phyloP scores from a whole-genome alignment of 345 rosid genomes.

The Turritis glabra region DNA sequence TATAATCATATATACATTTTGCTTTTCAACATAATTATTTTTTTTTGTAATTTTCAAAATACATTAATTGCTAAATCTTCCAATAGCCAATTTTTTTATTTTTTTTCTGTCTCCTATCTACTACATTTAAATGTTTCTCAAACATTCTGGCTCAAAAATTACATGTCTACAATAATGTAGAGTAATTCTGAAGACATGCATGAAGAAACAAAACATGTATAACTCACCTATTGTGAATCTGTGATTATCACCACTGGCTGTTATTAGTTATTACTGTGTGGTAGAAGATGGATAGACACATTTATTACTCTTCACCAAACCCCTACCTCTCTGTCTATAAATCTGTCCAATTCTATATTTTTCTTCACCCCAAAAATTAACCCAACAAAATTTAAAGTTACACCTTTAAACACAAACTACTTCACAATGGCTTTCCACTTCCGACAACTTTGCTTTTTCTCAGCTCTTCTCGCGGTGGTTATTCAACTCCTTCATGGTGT shows the following conservation, averaged over 20 bases:
- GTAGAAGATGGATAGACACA: slow-evolving; percentile 51
- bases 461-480: neutral
- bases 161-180: neutral
- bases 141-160: neutral
- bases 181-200: neutral
- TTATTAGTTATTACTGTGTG: slow-evolving; percentile 40
- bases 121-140: neutral
- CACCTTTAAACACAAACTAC: slow-evolving; percentile 9
- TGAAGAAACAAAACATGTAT: neutral
- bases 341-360: slow-evolving; percentile 1
- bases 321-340: slow-evolving; percentile 16
- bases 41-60: neutral
- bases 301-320: slow-evolving; percentile 45
- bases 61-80: neutral
- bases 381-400: neutral
- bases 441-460: slow-evolving; percentile 1
- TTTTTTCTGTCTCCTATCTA: no score
- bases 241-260: slow-evolving; percentile 5
- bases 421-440: slow-evolving; percentile 28
- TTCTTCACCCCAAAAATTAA: neutral
- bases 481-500: slow-evolving; percentile 14
- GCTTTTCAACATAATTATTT: no score
- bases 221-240: neutral
- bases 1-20: no score
- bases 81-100: no score